Evolutionary conservation across 2,329 filamentous ascomycete genomes (phyloP).

Genomic region (Venturia effusa): DNA sequence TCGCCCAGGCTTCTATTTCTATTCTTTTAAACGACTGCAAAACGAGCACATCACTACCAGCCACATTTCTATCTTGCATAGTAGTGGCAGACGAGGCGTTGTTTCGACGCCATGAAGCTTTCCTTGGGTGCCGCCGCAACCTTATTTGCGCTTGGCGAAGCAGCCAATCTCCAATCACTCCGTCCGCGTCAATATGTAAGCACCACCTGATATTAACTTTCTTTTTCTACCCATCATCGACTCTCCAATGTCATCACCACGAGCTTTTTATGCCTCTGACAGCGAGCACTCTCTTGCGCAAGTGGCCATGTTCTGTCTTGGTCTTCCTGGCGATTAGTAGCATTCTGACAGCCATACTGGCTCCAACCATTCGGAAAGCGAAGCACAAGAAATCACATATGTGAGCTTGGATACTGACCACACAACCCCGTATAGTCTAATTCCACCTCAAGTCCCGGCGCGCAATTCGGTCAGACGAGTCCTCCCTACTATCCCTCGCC

Average conservation of each 20-base stretch:
- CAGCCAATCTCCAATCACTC: not conserved
- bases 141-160: not conserved
- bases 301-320: conserved; percentile 1
- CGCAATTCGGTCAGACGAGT: conserved; percentile 2
- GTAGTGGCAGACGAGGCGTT: not conserved
- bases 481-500: conserved; percentile 74
- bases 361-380: not conserved
- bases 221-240: not conserved
- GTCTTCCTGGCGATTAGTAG: not conserved
- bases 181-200: not conserved
- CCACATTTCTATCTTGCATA: not conserved
- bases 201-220: not conserved
- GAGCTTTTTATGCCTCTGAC: not conserved
- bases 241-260: not conserved
- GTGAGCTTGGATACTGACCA: conserved; percentile 6
- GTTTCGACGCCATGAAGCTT: not conserved
- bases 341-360: not conserved
- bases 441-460: not conserved
- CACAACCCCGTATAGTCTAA: not conserved
- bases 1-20: not conserved
- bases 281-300: not conserved
- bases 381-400: not conserved
- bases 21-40: not conserved
- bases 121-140: not conserved
- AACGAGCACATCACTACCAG: not conserved